phyloP scores from a whole-genome alignment of 1,139 yeast species.

The Suhomyces terraborum region DNA sequence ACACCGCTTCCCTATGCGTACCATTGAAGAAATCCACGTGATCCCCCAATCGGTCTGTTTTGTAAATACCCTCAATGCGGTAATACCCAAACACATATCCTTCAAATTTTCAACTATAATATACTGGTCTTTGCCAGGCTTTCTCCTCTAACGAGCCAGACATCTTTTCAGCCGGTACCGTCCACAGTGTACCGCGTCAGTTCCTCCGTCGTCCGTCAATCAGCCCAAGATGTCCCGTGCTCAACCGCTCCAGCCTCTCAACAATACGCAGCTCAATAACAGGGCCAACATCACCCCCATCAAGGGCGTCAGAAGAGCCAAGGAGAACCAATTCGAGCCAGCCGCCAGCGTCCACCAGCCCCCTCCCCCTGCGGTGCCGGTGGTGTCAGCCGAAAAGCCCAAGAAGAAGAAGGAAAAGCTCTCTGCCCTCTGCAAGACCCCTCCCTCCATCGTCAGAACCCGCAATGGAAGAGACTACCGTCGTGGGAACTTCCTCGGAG shows the following conservation, averaged over 20 bases:
- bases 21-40: constrained; percentile 12
- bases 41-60: constrained; percentile 15
- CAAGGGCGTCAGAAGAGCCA: constrained; percentile 35
- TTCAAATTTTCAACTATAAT: constrained; percentile 13
- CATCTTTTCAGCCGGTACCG: constrained; percentile 10
- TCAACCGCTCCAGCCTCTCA: constrained; percentile 48
- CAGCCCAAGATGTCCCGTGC: constrained; percentile 37
- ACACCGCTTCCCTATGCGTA: not conserved
- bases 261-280: constrained; percentile 46
- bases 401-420: constrained; percentile 82
- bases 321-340: constrained; percentile 29
- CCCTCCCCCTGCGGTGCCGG: constrained; percentile 16
- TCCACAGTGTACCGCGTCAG: too few species aligned
- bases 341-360: constrained; percentile 18
- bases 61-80: constrained; percentile 19
- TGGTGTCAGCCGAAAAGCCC: constrained; percentile 21
- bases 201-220: not conserved
- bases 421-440: constrained; percentile 88
- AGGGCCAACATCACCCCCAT: constrained; percentile 47
- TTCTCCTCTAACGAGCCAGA: constrained; percentile 9
- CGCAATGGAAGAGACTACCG: constrained; percentile 86
- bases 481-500: constrained; percentile 90
- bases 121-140: constrained; percentile 8
- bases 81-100: constrained; percentile 17
- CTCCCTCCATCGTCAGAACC: constrained; percentile 88